Conservation (phyloP, 129 eudicot species). For the Logfia minima region DNA sequence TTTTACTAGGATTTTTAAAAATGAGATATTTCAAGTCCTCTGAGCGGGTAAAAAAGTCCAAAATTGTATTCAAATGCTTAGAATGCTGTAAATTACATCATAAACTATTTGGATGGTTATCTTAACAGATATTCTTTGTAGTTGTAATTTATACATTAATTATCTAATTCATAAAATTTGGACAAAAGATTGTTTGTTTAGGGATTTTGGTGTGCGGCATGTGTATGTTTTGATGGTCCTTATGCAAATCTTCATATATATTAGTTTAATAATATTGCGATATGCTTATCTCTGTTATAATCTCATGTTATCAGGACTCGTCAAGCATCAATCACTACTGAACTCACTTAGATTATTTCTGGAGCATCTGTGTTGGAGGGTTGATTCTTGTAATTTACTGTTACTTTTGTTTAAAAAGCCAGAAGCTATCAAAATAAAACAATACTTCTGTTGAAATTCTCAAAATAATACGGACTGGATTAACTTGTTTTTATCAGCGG, state of each 20-base stretch:
- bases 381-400: constrained; percentile 33
- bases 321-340: constrained; percentile 98
- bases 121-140: background rate
- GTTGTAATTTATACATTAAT: background rate
- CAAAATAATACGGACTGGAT: constrained; percentile 29
- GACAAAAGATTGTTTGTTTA: background rate
- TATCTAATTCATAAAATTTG: too few relatives aligned
- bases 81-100: background rate
- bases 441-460: constrained; percentile 16
- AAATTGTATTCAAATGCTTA: background rate
- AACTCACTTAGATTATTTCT: constrained; percentile 84
- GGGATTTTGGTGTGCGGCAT: too few relatives aligned
- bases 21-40: too few relatives aligned
- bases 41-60: background rate
- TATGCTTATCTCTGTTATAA: background rate
- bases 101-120: background rate
- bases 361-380: constrained; percentile 97
- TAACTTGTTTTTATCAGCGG: constrained; percentile 25
- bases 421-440: constrained; percentile 57
- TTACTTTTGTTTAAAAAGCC: constrained; percentile 16
- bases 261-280: background rate
- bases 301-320: constrained; percentile 65
- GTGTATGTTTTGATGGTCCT: background rate
- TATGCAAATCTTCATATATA: background rate
- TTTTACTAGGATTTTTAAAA: too few relatives aligned